These are phyloP conservation scores for Paecilomyces fulvus DNA, from an alignment of 2,329 filamentous ascomycete species.

Conservation along the genomic window DNA sequence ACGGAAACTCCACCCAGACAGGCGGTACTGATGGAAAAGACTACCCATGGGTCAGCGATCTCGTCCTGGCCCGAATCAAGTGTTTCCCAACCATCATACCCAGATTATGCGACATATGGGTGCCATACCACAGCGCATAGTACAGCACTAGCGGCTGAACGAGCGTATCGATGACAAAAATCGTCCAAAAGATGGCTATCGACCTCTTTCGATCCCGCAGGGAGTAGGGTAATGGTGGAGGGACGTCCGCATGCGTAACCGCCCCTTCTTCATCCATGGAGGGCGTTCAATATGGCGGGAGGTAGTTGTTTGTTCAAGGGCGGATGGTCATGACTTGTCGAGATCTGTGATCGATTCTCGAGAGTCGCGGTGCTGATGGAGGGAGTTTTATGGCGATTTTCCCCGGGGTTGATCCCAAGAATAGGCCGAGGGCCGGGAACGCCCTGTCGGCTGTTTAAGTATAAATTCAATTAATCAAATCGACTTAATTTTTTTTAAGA, in stretches of 20 bases:
- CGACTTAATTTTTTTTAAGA: no score
- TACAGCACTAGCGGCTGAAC: slow-evolving; percentile 52
- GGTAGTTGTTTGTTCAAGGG: background rate
- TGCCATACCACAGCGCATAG: slow-evolving; percentile 53
- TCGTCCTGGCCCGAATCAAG: background rate
- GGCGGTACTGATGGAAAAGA: slow-evolving; percentile 36
- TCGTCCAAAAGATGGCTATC: slow-evolving; percentile 51
- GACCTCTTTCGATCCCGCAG: slow-evolving; percentile 46
- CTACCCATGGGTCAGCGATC: slow-evolving; percentile 11
- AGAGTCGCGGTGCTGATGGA: background rate
- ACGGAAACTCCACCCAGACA: slow-evolving; percentile 34
- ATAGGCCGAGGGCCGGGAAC: background rate
- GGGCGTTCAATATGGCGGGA: slow-evolving; percentile 9
- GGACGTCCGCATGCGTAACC: slow-evolving; percentile 15
- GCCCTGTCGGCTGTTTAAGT: background rate
- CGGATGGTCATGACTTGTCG: background rate
- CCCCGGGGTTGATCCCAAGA: no score
- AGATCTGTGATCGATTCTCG: background rate
- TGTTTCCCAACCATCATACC: slow-evolving; percentile 18
- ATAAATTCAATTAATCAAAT: background rate
- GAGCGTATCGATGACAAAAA: slow-evolving; percentile 52
- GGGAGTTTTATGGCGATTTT: no score
- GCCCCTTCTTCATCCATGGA: slow-evolving; percentile 27
- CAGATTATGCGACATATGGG: slow-evolving; percentile 38
- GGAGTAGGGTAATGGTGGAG: slow-evolving; percentile 49